Conservation (phyloP, 805 yeast species). For the Candida sanyiensis region DNA sequence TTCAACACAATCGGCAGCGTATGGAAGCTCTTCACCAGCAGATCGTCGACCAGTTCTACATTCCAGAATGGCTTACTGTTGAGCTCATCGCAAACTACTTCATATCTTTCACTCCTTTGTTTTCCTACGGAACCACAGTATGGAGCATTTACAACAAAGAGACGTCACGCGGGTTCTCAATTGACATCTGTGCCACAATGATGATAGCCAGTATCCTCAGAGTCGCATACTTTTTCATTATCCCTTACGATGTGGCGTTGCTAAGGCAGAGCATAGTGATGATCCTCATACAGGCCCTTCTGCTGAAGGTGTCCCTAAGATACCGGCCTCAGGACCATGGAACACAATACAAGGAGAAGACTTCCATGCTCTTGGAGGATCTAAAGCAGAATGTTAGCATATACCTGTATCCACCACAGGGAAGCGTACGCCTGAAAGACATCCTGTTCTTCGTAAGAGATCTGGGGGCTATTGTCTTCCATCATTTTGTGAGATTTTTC, state of each 20-base stretch:
- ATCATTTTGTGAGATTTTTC: slow-evolving; percentile 49
- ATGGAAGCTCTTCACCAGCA: slow-evolving; percentile 24
- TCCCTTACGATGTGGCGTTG: slow-evolving; percentile 76
- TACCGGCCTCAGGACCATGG: slow-evolving; percentile 45
- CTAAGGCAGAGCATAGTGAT: slow-evolving; percentile 77
- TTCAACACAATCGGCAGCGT: neutral
- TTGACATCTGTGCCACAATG: slow-evolving; percentile 94
- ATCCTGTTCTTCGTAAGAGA: slow-evolving; percentile 7
- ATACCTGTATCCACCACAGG: slow-evolving; percentile 3
- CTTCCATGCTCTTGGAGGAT: slow-evolving; percentile 14
- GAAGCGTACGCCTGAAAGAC: slow-evolving; percentile 10
- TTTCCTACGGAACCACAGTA: slow-evolving; percentile 84
- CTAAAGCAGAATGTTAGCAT: slow-evolving; percentile 4
- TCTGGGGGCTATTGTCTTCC: slow-evolving; percentile 22
- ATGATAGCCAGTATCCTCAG: slow-evolving; percentile 67
- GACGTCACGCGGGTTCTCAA: slow-evolving; percentile 74
- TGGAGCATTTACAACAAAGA: slow-evolving; percentile 56
- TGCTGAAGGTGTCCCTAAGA: slow-evolving; percentile 56
- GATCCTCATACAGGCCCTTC: slow-evolving; percentile 68
- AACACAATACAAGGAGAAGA: slow-evolving; percentile 30
- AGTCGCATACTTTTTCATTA: slow-evolving; percentile 68
- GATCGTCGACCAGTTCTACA: slow-evolving; percentile 36
- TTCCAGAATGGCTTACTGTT: slow-evolving; percentile 46
- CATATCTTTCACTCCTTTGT: slow-evolving; percentile 75
- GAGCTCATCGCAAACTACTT: slow-evolving; percentile 56